Evolutionary conservation across 768 basidiomycete genomes (phyloP), one percentile per base, ranked within the genome.

Genomic region (Coprinellus micaceus): DNA sequence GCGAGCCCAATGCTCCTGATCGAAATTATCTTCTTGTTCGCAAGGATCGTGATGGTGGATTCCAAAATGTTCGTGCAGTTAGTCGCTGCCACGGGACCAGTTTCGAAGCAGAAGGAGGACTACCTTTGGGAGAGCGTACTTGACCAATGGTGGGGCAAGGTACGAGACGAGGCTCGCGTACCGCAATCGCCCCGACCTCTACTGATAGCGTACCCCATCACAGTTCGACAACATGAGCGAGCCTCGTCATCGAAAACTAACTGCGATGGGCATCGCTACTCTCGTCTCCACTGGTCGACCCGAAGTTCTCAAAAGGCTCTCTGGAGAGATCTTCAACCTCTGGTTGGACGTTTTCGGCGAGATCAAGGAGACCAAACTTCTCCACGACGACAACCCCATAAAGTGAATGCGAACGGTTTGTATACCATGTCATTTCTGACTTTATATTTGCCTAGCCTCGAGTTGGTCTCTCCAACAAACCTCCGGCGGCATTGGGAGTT

Each of bases 161-260:
- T 88, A 68, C 58, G 76, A 72, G 11, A n/a, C 17, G 10, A 37
- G n/a, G n/a, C 36, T 37, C 41, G 21, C 1, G 29, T 41, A 19
- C 5, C 46, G 11, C 11, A 25, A 9, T 52, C 19, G 3, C 12
- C n/a, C 46, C 45, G 26, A 44, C 47, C 11, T 54, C 51, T 22
- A 22, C 40, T 22, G 46, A 50, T 51, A 55, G 53, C 53, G 44
- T 12, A 47, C 33, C 22, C 4, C 7, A 15, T 29, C 46, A 2
- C 63, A 96, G 94, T 92, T 94, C 67, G 94, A 96, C 69, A 89
- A 86, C 66, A 89, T 94, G 84, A 88, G 89, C 15, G 90, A 94
- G 66, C 85, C 91, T 1, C 82, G 86, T 10, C 81, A 88, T 58
- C 85, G 94, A 56, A 96, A 96, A 72, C 75, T 96, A 54, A 74